Conservation (phyloP, 2,329 filamentous ascomycete species). For the Botrytis pseudocinerea region DNA sequence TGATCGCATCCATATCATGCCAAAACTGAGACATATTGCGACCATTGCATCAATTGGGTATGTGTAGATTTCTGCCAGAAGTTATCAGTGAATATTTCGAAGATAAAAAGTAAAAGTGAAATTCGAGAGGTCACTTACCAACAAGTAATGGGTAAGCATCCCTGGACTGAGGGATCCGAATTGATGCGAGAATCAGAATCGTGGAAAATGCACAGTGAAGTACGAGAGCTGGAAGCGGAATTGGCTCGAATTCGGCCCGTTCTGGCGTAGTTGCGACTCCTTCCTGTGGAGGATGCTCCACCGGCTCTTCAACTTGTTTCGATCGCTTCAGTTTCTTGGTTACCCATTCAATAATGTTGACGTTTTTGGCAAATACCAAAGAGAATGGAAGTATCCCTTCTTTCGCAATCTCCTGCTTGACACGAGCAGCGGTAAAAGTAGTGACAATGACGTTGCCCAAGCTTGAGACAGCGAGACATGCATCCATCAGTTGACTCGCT, state of each 20-base stretch:
- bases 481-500: constrained; percentile 44
- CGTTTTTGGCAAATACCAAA: constrained; percentile 47
- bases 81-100: constrained; percentile 38
- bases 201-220: constrained; percentile 28
- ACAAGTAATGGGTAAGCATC: constrained; percentile 24
- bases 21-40: constrained; percentile 29
- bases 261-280: constrained; percentile 36
- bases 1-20: constrained; percentile 16
- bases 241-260: constrained; percentile 1
- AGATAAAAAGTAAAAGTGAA: neutral
- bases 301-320: constrained; percentile 29
- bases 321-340: constrained; percentile 31
- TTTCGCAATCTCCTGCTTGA: constrained; percentile 63
- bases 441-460: constrained; percentile 52
- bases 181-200: constrained; percentile 26
- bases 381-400: constrained; percentile 52
- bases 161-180: constrained; percentile 3
- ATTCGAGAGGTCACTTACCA: neutral
- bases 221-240: constrained; percentile 31
- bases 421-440: constrained; percentile 55
- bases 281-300: constrained; percentile 26
- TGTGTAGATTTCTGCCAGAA: constrained; percentile 39
- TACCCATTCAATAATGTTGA: constrained; percentile 40
- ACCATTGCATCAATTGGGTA: constrained; percentile 45
- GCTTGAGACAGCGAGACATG: constrained; percentile 54